Evolutionary conservation across 1,284 basidiomycete species (phyloP), one percentile per base, ranked within the genome.

Genomic region (Coniferiporia weirii): DNA sequence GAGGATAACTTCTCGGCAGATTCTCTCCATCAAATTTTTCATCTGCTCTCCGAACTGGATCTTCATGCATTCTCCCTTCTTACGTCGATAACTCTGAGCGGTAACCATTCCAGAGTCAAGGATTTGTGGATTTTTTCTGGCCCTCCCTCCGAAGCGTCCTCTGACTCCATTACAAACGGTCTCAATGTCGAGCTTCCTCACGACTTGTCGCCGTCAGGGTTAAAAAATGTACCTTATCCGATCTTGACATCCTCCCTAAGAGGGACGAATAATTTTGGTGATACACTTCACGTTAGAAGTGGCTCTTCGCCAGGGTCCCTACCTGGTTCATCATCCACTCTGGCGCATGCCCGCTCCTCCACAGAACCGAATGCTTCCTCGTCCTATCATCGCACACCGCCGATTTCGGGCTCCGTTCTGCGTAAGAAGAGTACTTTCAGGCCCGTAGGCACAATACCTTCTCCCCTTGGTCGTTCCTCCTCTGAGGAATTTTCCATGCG

Each of bases 111-210:
- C 19, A 78, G 87, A 57, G 78, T 82, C 52, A 89, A 89, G 69
- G 89, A 91, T 66, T 69, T 91, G 1, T 91, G 89, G 89, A 75
- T 91, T 52, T 91, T 91, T 67, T 81, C 81, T 1, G 85, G 85
- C 45, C 79, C 79, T 6, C 54, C 52, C 27, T 19, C 45, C 44
- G 71, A 74, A 15, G 66, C 75, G 43, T 64, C 71, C 19, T 64
- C 64, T 48, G 63, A 61, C 13, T 71, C 72, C 32, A 57, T 70
- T 12, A 68, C 75, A 13, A 70, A 67, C 15, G 61, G 64, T 9
- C 52, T 57, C 10, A 64, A 71, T 45, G 66, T 69, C 35, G 76
- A 78, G 4, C 40, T 61, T 10, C 15, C 50, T 35, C 51, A 46
- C 19, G 50, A 49, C 19, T 22, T 53, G 34, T 52, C 60, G 13